A percentile compares a stretch with the other conserved stretches of the same genome.
phyloP scores from a whole-genome alignment of 345 rosid species.

The Brassica cretica region DNA sequence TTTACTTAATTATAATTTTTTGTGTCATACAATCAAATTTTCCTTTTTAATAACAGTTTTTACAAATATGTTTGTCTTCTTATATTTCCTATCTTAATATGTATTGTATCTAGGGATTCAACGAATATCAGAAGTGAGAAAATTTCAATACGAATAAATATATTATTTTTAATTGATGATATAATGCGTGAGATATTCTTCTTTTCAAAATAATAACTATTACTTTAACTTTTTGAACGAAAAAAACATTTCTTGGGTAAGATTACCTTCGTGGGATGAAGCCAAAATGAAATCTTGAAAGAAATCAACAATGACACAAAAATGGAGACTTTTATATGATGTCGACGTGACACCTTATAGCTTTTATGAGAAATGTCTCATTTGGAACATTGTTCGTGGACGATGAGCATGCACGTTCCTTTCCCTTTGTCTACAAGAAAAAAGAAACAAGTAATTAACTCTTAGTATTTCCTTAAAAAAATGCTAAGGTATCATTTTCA shows the following conservation, averaged over 20 bases:
- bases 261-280: neutral
- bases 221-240: too few relatives aligned
- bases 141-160: too few relatives aligned
- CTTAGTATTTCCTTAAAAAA: neutral
- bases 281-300: constrained; percentile 2
- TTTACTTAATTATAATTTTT: too few relatives aligned
- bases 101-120: too few relatives aligned
- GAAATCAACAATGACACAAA: neutral
- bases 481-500: neutral
- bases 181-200: too few relatives aligned
- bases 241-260: neutral
- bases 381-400: constrained; percentile 22
- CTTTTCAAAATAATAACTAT: neutral
- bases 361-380: constrained; percentile 30
- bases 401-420: constrained; percentile 21
- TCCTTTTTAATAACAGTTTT: neutral
- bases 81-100: neutral
- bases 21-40: too few relatives aligned
- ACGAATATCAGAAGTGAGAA: too few relatives aligned
- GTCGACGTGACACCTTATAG: neutral
- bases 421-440: neutral
- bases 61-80: neutral
- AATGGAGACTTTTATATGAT: constrained; percentile 21
- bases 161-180: neutral
- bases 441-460: neutral